Conservation (phyloP, 2,329 filamentous ascomycete genomes). For the Nigrospora sphaerica region DNA sequence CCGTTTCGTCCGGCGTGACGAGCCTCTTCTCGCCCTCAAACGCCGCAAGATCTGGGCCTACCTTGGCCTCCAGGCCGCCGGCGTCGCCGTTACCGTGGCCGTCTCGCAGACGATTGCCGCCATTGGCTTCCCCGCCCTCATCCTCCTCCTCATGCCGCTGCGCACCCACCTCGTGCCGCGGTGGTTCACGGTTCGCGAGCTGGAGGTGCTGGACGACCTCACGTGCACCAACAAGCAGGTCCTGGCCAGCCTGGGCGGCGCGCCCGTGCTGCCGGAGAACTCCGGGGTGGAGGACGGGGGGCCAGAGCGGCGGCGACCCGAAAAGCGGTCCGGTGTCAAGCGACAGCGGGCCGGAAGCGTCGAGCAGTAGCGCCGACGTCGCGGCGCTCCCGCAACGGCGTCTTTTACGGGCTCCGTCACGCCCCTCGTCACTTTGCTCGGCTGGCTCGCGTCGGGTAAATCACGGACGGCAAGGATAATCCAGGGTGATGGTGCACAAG, state of each 20-base stretch:
- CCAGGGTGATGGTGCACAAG: no score
- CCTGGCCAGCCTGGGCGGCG: conserved; percentile 4
- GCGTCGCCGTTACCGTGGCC: conserved; percentile 46
- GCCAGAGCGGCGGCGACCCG: background rate
- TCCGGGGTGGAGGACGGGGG: conserved; percentile 1
- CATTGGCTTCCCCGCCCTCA: conserved; percentile 52
- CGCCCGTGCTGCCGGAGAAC: background rate
- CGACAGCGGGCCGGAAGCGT: conserved; percentile 1
- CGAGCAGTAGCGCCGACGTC: background rate
- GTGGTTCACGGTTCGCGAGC: conserved; percentile 40
- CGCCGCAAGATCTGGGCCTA: conserved; percentile 40
- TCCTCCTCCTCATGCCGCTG: conserved; percentile 47
- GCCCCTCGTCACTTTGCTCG: no score
- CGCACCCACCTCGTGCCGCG: conserved; percentile 40
- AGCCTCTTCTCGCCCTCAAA: conserved; percentile 35
- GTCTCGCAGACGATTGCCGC: conserved; percentile 54
- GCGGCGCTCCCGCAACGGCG: no score
- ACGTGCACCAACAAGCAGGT: conserved; percentile 21
- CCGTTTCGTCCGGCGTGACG: conserved; percentile 37
- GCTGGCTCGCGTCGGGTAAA: no score
- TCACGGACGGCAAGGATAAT: no score
- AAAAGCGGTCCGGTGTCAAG: background rate
- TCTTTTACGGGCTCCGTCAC: no score
- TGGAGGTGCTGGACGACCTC: conserved; percentile 42
- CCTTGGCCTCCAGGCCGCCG: conserved; percentile 41